Base-by-base conservation (phyloP, 345 rosid genomes). In the Heritiera littoralis region DNA sequence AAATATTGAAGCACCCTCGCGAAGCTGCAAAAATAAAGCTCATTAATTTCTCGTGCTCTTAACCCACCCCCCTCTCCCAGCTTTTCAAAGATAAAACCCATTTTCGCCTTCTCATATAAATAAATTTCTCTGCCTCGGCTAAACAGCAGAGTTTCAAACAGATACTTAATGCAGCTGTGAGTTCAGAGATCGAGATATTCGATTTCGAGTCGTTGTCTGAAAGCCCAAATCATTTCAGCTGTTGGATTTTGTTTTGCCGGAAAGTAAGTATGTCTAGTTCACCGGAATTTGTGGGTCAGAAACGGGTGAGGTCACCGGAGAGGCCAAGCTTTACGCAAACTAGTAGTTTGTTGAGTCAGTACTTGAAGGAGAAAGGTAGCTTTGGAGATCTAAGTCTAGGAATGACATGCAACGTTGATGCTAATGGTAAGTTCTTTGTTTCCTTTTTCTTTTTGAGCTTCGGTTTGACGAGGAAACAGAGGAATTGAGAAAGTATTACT, bases 361-460 rank as follows among this genome's bases (percentile, higher is more conserved):
- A 89, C 86, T 76, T 95, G 63, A 95, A 90, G 79, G 96, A 89
- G 89, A 89, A 81, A 56, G 90, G 95, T 38, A 80, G 89, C 73
- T 86, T 91, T 56, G 93, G 93, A 83, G 97, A 89, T 85, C 94
- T 93, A 18, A 77, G 76, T 77, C 93, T 93, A 38, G 97, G 92
- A 4, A 88, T 89, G 83, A 73, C 94, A 38, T 84, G 90, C 88
- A 80, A 79, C 82, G 77, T 68, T 48, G 89, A 88, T 9, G 77
- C 82, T 23, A 88, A 86, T 58, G 90, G 92, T 91, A 81, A 18
- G 38, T 58, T 65, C 66, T 52, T 32, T 41, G 3, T 14, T 66
- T 79, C 59, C 13, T 9, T 75, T 66, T 9, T 65, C 10, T 75
- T 45, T 65, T 41, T 38, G n/a, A 14, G 40, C 28, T 48, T 17